These are phyloP conservation scores for Rhizopogon roseolus DNA, from an alignment of 768 basidiomycete species.

Conservation along the genomic window DNA sequence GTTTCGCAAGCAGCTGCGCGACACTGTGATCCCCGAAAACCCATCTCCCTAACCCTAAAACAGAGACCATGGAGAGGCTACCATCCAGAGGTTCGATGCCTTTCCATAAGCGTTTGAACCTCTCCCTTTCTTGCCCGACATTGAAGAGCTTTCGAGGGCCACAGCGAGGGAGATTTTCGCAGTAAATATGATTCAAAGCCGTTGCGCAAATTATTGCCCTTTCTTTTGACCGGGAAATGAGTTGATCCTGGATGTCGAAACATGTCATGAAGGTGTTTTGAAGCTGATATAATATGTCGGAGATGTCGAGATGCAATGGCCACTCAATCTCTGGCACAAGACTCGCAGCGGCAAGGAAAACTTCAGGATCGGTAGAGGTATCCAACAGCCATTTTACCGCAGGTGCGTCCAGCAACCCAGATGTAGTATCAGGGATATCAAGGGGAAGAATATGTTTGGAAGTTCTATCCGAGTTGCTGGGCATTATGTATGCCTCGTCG, in stretches of 20 bases:
- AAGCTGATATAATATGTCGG: neutral
- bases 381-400: constrained; percentile 13
- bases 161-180: neutral
- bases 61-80: neutral
- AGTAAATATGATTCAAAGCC: neutral
- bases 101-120: neutral
- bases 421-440: neutral
- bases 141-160: neutral
- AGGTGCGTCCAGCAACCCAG: neutral
- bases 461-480: neutral
- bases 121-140: neutral
- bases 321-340: neutral
- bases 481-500: neutral
- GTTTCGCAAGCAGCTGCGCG: neutral
- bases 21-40: neutral
- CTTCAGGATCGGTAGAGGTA: constrained; percentile 14
- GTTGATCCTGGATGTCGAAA: neutral
- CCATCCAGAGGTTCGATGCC: neutral
- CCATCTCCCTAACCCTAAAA: neutral
- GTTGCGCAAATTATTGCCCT: neutral
- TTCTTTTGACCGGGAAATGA: neutral
- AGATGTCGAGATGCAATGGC: neutral
- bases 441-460: neutral
- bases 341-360: neutral
- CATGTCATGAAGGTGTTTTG: neutral